Evolutionary conservation across 202 grass and related monocot species (phyloP).

Genomic region (Musa balbisiana): DNA sequence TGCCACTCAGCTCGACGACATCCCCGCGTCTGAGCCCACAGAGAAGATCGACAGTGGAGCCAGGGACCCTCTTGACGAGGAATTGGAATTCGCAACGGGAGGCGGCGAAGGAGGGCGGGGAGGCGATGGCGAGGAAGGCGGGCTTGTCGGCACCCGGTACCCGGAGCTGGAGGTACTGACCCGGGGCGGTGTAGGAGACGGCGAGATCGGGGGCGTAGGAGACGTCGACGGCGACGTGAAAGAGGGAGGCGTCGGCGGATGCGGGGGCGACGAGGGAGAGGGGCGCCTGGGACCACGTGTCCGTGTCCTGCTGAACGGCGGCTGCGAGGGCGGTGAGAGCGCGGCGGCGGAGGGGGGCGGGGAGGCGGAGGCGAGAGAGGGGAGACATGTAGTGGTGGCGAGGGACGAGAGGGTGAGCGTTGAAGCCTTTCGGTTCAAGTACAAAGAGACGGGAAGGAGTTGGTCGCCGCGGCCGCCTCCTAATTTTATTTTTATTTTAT

Average conservation of each 20-base stretch:
- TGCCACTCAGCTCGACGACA: slow-evolving; percentile 39
- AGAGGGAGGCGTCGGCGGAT: slow-evolving; percentile 60
- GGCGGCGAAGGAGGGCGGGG: slow-evolving; percentile 22
- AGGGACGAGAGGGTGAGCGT: not conserved
- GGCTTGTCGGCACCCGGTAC: slow-evolving; percentile 31
- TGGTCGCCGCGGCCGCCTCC: too few species aligned
- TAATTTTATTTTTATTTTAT: too few species aligned
- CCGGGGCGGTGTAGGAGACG: slow-evolving; percentile 45
- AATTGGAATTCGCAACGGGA: slow-evolving; percentile 32
- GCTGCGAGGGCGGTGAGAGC: not conserved
- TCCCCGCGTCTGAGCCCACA: slow-evolving; percentile 50
- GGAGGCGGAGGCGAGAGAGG: slow-evolving; percentile 29
- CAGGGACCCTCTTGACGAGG: slow-evolving; percentile 57
- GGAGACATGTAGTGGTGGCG: slow-evolving; percentile 23
- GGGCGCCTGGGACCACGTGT: slow-evolving; percentile 44
- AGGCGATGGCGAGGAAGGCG: slow-evolving; percentile 71
- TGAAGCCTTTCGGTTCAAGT: too few species aligned
- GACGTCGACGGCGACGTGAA: slow-evolving; percentile 69
- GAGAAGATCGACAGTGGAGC: slow-evolving; percentile 44
- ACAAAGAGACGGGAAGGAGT: too few species aligned
- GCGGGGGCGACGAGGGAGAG: slow-evolving; percentile 45
- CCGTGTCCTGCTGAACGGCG: slow-evolving; percentile 17
- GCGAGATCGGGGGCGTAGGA: slow-evolving; percentile 37
- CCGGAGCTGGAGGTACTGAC: slow-evolving; percentile 76
- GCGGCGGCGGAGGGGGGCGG: not conserved